phyloP scores from a whole-genome alignment of 495 filamentous ascomycete genomes.

The Thermothielavioides terrestris region DNA sequence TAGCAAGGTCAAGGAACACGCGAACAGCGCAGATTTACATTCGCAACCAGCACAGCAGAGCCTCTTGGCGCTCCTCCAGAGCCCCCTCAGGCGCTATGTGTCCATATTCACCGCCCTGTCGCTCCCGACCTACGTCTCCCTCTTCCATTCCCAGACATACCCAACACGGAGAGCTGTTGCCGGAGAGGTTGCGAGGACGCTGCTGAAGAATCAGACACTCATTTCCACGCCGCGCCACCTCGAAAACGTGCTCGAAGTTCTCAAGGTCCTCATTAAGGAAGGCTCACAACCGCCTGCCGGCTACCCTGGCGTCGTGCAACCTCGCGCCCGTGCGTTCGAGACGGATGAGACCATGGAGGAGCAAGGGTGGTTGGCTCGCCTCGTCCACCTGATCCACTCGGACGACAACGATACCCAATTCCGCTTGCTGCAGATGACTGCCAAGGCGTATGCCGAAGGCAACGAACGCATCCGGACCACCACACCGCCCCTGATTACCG shows the following conservation, averaged over 20 bases:
- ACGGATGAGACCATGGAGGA: slow-evolving; percentile 97
- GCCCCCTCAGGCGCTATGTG: slow-evolving; percentile 78
- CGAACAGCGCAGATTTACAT: slow-evolving; percentile 90
- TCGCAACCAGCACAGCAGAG: slow-evolving; percentile 79
- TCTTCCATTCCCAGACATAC: slow-evolving; percentile 88
- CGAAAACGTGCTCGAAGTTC: slow-evolving; percentile 78
- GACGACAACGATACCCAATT: slow-evolving; percentile 88
- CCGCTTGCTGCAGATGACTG: slow-evolving; percentile 82
- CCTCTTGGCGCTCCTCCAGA: slow-evolving; percentile 77
- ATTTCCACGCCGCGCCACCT: slow-evolving; percentile 71
- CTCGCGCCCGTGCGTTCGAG: slow-evolving; percentile 52
- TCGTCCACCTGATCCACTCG: slow-evolving; percentile 78
- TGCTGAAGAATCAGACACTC: slow-evolving; percentile 69
- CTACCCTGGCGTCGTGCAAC: slow-evolving; percentile 70
- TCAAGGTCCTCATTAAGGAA: slow-evolving; percentile 87
- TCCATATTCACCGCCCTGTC: slow-evolving; percentile 91
- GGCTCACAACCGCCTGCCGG: slow-evolving; percentile 75
- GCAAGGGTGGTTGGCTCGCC: slow-evolving; percentile 88
- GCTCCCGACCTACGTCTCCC: slow-evolving; percentile 80
- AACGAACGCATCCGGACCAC: slow-evolving; percentile 95
- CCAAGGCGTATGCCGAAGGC: slow-evolving; percentile 82
- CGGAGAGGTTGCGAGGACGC: slow-evolving; percentile 68
- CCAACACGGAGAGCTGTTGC: slow-evolving; percentile 84
- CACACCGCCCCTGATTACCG: slow-evolving; percentile 85
- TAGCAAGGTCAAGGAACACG: slow-evolving; percentile 77